These are phyloP conservation scores for Hypoxylon sp. DNA, from an alignment of 2,329 filamentous ascomycete species.

Conservation along the genomic window DNA sequence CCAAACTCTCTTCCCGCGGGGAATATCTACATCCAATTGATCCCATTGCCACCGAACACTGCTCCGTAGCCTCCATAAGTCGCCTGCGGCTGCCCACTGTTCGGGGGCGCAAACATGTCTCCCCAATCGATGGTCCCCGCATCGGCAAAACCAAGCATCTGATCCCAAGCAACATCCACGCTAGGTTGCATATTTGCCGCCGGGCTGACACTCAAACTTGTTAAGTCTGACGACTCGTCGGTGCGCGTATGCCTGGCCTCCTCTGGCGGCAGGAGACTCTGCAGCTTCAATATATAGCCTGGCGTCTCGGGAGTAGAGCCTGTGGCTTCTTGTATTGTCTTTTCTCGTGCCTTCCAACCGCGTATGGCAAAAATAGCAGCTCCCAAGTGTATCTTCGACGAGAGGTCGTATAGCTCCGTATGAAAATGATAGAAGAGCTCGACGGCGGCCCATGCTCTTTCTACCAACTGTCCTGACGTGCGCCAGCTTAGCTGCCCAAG, in stretches of 20 bases:
- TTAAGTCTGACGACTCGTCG: conserved; percentile 37
- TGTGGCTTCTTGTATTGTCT: conserved; percentile 55
- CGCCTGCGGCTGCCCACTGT: conserved; percentile 33
- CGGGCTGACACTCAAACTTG: conserved; percentile 15
- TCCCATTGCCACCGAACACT: conserved; percentile 40
- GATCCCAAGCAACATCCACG: conserved; percentile 52
- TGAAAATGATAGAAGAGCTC: conserved; percentile 65
- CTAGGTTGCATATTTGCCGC: conserved; percentile 25
- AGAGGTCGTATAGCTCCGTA: conserved; percentile 65
- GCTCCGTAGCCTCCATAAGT: conserved; percentile 40
- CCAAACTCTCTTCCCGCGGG: neutral
- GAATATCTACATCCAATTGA: conserved; percentile 45
- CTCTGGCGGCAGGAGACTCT: conserved; percentile 58
- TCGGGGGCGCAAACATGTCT: conserved; percentile 50
- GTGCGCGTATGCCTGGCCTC: conserved; percentile 55
- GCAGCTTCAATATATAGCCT: conserved; percentile 62
- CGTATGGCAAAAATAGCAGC: conserved; percentile 65
- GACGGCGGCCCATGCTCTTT: conserved; percentile 67
- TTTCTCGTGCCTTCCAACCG: conserved; percentile 68
- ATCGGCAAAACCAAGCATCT: conserved; percentile 54
- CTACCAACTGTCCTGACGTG: conserved; percentile 64
- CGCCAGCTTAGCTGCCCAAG: conserved; percentile 68
- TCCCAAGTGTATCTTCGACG: conserved; percentile 60
- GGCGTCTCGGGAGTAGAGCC: conserved; percentile 61
- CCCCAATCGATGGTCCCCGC: conserved; percentile 50